phyloP scores from a whole-genome alignment of 169 alveolate species.

The Plasmodium relictum region DNA sequence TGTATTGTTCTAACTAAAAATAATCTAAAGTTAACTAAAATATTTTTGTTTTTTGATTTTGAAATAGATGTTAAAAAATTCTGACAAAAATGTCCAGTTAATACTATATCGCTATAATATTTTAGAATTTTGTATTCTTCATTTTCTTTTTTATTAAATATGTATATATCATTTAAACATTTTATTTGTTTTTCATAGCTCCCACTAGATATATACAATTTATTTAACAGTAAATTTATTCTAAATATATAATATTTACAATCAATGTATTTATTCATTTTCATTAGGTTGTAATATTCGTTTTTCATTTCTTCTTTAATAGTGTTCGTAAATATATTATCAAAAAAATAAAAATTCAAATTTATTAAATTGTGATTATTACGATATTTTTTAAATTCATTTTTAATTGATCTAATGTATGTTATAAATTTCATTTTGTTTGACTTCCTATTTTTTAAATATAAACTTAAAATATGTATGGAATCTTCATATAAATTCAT shows the following conservation, averaged over 20 bases:
- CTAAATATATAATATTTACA: conserved; percentile 53
- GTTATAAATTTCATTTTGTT: conserved; percentile 38
- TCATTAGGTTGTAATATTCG: conserved; percentile 20
- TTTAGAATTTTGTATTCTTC: conserved; percentile 59
- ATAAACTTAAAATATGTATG: conserved; percentile 46
- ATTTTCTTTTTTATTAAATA: conserved; percentile 63
- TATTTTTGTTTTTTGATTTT: conserved; percentile 55
- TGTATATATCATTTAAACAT: conserved; percentile 23
- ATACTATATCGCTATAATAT: conserved; percentile 50
- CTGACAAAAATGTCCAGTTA: conserved; percentile 61
- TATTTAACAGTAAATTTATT: conserved; percentile 30
- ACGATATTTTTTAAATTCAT: conserved; percentile 25
- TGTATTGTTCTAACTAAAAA: conserved; percentile 60
- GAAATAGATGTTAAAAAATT: conserved; percentile 48
- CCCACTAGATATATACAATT: conserved; percentile 63
- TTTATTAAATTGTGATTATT: not conserved
- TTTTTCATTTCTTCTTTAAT: conserved; percentile 49
- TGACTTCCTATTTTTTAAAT: conserved; percentile 41
- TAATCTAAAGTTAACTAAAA: conserved; percentile 40
- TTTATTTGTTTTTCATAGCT: conserved; percentile 50
- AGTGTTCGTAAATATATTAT: conserved; percentile 20
- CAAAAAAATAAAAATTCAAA: conserved; percentile 23
- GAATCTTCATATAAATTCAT: conserved; percentile 73
- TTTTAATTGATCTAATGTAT: conserved; percentile 40
- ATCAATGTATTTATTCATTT: conserved; percentile 36